phyloP scores from a whole-genome alignment of 2,329 filamentous ascomycete species.

The Fusarium anguioides region DNA sequence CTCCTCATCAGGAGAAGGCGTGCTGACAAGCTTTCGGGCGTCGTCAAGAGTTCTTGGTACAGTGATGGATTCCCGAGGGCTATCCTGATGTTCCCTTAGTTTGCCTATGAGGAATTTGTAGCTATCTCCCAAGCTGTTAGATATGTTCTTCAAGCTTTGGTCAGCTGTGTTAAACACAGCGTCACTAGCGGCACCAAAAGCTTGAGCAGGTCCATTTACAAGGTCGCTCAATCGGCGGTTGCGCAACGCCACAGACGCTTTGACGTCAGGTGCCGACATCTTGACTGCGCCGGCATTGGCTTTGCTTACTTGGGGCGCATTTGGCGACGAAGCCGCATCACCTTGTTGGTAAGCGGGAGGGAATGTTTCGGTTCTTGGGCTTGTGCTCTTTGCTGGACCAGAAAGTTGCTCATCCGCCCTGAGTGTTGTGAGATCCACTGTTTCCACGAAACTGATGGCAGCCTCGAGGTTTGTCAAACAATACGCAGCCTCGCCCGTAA shows the following conservation, averaged over 20 bases:
- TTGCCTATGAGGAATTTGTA: constrained; percentile 94
- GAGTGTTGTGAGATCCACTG: constrained; percentile 90
- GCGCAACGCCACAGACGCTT: constrained; percentile 63
- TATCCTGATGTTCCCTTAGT: constrained; percentile 75
- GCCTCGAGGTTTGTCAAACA: constrained; percentile 97
- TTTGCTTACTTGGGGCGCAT: constrained; percentile 48
- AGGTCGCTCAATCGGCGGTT: constrained; percentile 86
- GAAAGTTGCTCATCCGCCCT: constrained; percentile 81
- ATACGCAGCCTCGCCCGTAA: constrained; percentile 95
- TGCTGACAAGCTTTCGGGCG: constrained; percentile 86
- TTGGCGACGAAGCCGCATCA: constrained; percentile 50
- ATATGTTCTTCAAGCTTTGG: constrained; percentile 90
- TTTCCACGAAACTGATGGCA: constrained; percentile 92
- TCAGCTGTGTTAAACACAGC: constrained; percentile 89
- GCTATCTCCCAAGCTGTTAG: constrained; percentile 88
- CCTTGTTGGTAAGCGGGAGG: constrained; percentile 66
- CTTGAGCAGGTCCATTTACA: constrained; percentile 84
- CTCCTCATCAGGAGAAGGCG: constrained; percentile 72
- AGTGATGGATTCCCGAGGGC: constrained; percentile 59
- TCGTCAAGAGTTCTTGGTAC: constrained; percentile 94
- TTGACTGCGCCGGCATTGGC: constrained; percentile 51
- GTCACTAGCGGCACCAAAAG: constrained; percentile 84
- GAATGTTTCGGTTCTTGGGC: constrained; percentile 64
- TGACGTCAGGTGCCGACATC: constrained; percentile 55
- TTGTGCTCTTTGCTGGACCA: constrained; percentile 69